Evolutionary conservation across 495 filamentous ascomycete species (phyloP).

Genomic region (Clohesyomyces aquaticus): DNA sequence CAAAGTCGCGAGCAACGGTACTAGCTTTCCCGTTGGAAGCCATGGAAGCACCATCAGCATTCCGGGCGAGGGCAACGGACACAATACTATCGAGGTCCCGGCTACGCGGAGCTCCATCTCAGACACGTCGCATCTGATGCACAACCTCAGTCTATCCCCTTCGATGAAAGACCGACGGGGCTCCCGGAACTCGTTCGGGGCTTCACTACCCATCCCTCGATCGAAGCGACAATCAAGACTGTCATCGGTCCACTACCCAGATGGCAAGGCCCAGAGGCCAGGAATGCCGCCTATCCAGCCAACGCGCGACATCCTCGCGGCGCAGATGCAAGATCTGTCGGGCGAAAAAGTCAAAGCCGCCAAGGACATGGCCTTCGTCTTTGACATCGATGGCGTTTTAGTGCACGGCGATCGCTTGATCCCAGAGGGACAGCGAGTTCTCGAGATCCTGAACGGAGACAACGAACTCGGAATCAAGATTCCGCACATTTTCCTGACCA

Average conservation of each 20-base stretch:
- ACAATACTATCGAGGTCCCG: conserved; percentile 69
- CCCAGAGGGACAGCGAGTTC: conserved; percentile 59
- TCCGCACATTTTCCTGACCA: conserved; percentile 71
- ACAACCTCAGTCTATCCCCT: conserved; percentile 68
- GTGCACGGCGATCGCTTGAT: conserved; percentile 68
- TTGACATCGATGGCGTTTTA: conserved; percentile 69
- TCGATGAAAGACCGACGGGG: conserved; percentile 68
- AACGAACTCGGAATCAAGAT: conserved; percentile 73
- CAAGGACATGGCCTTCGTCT: conserved; percentile 70
- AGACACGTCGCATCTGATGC: conserved; percentile 72
- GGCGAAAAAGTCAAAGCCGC: conserved; percentile 66
- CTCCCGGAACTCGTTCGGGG: conserved; percentile 80
- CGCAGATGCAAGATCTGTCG: conserved; percentile 72
- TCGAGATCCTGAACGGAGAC: conserved; percentile 69
- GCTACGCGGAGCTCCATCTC: conserved; percentile 70
- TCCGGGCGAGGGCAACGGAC: conserved; percentile 50
- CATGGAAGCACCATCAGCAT: conserved; percentile 52
- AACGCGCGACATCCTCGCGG: conserved; percentile 70
- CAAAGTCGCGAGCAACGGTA: conserved; percentile 34
- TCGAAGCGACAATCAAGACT: conserved; percentile 71
- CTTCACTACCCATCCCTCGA: conserved; percentile 74
- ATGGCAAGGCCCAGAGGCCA: conserved; percentile 48
- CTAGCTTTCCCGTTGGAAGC: conserved; percentile 20
- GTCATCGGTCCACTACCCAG: conserved; percentile 55
- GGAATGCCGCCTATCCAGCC: conserved; percentile 56